Evolutionary conservation across 31 red algal species (phyloP).

Genomic region (Porphyra umbilicalis): DNA sequence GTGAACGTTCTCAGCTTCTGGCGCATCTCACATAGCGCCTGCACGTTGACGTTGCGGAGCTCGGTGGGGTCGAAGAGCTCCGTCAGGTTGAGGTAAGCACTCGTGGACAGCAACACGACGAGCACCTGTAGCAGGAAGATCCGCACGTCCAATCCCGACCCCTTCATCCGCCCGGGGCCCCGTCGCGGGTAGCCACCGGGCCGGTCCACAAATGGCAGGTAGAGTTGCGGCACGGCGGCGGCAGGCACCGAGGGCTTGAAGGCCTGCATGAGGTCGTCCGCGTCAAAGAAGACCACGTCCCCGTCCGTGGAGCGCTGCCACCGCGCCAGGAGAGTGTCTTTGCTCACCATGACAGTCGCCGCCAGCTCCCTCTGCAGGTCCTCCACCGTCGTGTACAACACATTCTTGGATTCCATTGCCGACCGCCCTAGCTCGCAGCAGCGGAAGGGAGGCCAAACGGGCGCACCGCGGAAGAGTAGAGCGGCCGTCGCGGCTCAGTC

Average conservation of each 20-base stretch:
- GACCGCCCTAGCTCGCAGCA: no score
- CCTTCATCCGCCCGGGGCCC: background rate
- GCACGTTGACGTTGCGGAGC: background rate
- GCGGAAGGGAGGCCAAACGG: no score
- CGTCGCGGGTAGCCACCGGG: background rate
- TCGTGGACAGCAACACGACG: background rate
- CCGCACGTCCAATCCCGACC: background rate
- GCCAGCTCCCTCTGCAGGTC: background rate
- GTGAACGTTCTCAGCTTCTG: background rate
- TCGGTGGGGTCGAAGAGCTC: background rate
- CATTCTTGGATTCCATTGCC: background rate
- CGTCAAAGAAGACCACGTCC: background rate
- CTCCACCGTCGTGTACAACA: background rate
- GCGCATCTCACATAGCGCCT: background rate
- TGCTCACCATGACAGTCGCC: background rate
- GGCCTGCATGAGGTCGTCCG: background rate
- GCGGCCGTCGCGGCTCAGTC: no score
- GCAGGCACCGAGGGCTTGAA: background rate
- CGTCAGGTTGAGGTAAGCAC: background rate
- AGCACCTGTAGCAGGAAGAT: background rate
- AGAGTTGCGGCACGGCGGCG: background rate
- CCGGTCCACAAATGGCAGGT: background rate
- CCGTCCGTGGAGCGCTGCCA: no score
- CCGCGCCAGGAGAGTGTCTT: background rate
- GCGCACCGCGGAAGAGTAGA: no score